Evolutionary conservation across 805 yeast species (phyloP).

Genomic region (Cyberlindnera euphorbiae): DNA sequence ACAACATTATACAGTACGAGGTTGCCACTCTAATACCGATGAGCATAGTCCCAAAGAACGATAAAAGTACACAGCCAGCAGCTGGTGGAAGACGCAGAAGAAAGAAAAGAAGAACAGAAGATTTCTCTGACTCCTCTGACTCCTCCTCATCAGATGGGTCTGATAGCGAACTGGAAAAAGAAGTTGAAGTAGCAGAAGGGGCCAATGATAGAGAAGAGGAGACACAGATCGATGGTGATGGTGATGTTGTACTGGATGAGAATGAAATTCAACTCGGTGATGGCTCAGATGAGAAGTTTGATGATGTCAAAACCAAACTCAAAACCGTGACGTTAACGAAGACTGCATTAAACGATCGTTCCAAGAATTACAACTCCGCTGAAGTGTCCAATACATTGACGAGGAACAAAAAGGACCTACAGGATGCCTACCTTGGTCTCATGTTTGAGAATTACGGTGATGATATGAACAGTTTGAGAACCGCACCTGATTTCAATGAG

Average conservation of each 20-base stretch:
- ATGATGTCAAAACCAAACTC: constrained; percentile 14
- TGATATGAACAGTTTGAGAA: constrained; percentile 33
- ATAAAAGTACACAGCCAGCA: constrained; percentile 11
- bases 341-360: constrained; percentile 30
- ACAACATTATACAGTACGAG: too few relatives aligned
- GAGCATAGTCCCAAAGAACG: constrained; percentile 24
- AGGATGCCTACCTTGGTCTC: constrained; percentile 46
- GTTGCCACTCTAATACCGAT: constrained; percentile 6
- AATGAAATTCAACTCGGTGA: constrained; percentile 21
- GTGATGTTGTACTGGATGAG: constrained; percentile 30
- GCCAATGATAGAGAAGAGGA: constrained; percentile 3
- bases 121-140: constrained; percentile 51
- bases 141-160: constrained; percentile 30
- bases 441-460: constrained; percentile 58
- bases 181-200: constrained; percentile 11
- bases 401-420: constrained; percentile 34
- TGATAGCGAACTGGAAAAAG: constrained; percentile 25
- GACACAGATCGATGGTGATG: constrained; percentile 16
- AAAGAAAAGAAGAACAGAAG: constrained; percentile 82
- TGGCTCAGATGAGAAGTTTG: constrained; percentile 13
- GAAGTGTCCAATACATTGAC: constrained; percentile 28
- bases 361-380: constrained; percentile 27
- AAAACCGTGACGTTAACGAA: constrained; percentile 28
- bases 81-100: constrained; percentile 44
- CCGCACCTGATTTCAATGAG: constrained; percentile 57